Conservation (phyloP, 176 grass and related monocot genomes). For the Themeda triandra region DNA sequence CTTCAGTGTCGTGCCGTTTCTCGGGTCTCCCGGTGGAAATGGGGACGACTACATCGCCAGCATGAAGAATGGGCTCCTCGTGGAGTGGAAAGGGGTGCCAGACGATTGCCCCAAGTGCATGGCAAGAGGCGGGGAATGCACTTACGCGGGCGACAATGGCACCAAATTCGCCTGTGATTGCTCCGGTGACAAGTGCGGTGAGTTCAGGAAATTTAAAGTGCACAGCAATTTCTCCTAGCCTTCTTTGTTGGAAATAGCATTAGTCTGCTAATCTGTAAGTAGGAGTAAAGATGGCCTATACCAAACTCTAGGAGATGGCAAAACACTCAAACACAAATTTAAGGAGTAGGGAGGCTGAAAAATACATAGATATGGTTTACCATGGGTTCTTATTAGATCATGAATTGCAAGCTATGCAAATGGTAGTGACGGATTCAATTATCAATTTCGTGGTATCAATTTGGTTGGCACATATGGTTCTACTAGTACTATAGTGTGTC, state of each 20-base stretch:
- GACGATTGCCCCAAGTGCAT: conserved; percentile 24
- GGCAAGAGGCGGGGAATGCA: conserved; percentile 29
- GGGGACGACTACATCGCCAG: background rate
- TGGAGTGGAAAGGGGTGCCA: background rate
- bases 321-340: background rate
- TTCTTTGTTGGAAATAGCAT: background rate
- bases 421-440: no score
- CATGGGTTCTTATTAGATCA: no score
- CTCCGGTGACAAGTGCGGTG: conserved; percentile 19
- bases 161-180: background rate
- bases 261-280: background rate
- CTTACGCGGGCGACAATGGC: background rate
- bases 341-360: no score
- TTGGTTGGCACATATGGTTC: no score
- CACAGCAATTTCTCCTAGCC: background rate
- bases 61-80: conserved; percentile 27
- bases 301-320: background rate
- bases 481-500: no score
- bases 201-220: background rate
- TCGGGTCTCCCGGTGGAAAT: background rate
- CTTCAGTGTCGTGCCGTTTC: background rate
- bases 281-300: background rate
- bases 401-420: no score
- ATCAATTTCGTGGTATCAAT: no score
- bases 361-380: no score